phyloP scores from a whole-genome alignment of 139 green algal species.

The Spirogloea muscicola region DNA sequence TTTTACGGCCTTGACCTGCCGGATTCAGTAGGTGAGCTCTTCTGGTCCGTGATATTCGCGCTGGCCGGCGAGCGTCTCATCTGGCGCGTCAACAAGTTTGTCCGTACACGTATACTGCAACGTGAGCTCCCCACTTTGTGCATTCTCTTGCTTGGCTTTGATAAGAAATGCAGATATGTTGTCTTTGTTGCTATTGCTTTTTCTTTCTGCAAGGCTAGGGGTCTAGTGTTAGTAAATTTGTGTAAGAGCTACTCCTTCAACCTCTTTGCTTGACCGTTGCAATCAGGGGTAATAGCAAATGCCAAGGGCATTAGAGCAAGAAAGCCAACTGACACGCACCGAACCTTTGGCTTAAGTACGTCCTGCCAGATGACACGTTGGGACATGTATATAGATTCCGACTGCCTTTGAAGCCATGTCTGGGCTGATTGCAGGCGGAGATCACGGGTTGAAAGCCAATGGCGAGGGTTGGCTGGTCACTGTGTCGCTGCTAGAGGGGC shows the following conservation, averaged over 20 bases:
- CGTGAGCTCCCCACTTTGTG: conserved; percentile 31
- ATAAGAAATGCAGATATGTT: background rate
- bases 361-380: too few species aligned
- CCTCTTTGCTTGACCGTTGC: background rate
- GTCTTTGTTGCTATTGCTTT: background rate
- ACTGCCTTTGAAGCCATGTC: background rate
- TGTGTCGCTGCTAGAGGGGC: conserved; percentile 14
- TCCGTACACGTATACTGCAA: background rate
- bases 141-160: background rate
- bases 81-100: background rate
- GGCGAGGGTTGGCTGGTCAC: conserved; percentile 43
- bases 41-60: conserved; percentile 20
- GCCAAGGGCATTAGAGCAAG: too few species aligned
- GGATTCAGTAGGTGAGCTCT: conserved; percentile 20
- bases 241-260: background rate
- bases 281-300: too few species aligned
- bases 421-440: conserved; percentile 8
- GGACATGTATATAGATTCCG: background rate
- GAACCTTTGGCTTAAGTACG: too few species aligned
- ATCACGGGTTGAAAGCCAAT: conserved; percentile 16
- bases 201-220: background rate
- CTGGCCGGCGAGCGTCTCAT: conserved; percentile 3
- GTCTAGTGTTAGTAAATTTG: background rate
- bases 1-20: conserved; percentile 23
- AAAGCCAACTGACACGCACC: too few species aligned